Evolutionary conservation across 139 green algal genomes (phyloP).

Genomic region (Chlamydomonas sphaeroides): DNA sequence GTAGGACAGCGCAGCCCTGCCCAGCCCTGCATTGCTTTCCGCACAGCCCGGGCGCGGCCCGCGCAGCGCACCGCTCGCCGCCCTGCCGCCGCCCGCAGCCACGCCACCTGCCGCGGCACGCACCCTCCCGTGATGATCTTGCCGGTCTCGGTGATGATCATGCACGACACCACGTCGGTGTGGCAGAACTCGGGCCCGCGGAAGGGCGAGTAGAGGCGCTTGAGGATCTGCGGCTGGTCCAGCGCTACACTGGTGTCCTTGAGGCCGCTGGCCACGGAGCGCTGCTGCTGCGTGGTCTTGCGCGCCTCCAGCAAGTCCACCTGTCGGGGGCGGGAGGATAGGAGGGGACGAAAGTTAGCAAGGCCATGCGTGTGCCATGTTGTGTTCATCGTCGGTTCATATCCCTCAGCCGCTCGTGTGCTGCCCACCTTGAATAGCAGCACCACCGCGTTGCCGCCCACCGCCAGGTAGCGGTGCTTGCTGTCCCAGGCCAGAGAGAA

Average conservation of each 20-base stretch:
- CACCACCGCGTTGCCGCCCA: conserved; percentile 64
- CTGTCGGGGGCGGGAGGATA: background rate
- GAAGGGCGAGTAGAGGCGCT: conserved; percentile 54
- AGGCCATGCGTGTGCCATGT: too few relatives aligned
- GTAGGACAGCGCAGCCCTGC: too few relatives aligned
- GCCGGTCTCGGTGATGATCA: conserved; percentile 71
- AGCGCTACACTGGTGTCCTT: conserved; percentile 40
- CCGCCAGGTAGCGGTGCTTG: conserved; percentile 58
- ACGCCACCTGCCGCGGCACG: conserved; percentile 1
- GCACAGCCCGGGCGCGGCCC: too few relatives aligned
- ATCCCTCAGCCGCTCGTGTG: too few relatives aligned
- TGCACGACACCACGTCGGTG: conserved; percentile 72
- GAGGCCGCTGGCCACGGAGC: conserved; percentile 46
- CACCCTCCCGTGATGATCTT: conserved; percentile 74
- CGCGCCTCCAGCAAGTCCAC: conserved; percentile 60
- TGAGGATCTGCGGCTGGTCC: conserved; percentile 58
- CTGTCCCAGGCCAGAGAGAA: conserved; percentile 71
- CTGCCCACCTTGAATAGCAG: conserved; percentile 58
- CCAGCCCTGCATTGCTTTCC: too few relatives aligned
- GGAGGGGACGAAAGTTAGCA: background rate
- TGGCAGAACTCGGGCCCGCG: conserved; percentile 65
- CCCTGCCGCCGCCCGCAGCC: too few relatives aligned
- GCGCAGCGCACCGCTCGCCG: too few relatives aligned
- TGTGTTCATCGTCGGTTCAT: too few relatives aligned
- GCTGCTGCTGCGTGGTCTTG: conserved; percentile 59